Evolutionary conservation across 2,329 filamentous ascomycete species (phyloP).

Genomic region (Stagonosporopsis rhizophila): DNA sequence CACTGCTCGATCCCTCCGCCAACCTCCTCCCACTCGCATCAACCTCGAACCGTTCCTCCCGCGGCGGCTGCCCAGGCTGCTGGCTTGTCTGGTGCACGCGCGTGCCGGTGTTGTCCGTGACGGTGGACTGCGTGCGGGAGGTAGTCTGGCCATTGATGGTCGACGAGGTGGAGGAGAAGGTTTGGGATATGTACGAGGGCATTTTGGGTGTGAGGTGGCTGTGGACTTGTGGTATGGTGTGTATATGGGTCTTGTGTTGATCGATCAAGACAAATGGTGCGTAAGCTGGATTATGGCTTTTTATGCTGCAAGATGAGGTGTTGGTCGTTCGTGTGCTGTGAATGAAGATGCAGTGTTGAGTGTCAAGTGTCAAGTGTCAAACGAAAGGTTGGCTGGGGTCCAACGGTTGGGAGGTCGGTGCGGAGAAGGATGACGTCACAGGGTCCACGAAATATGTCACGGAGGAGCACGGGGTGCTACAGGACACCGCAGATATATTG

Average conservation of each 20-base stretch:
- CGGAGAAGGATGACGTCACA: constrained; percentile 15
- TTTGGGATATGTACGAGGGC: constrained; percentile 36
- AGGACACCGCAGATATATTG: no score
- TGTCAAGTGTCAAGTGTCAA: not conserved
- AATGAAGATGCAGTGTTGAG: not conserved
- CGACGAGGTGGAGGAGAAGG: constrained; percentile 32
- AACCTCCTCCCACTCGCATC: constrained; percentile 32
- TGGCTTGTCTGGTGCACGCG: constrained; percentile 35
- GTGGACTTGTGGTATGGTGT: not conserved
- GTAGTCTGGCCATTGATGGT: constrained; percentile 40
- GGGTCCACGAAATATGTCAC: not conserved
- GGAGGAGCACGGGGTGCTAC: no score
- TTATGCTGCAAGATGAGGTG: no score
- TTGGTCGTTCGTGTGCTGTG: not conserved
- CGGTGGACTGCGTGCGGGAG: constrained; percentile 33
- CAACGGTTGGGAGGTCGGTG: no score
- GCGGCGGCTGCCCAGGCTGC: constrained; percentile 34
- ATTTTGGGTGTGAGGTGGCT: not conserved
- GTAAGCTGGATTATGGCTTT: not conserved
- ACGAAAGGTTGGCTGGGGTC: no score
- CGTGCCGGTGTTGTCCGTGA: constrained; percentile 40
- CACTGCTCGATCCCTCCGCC: constrained; percentile 13
- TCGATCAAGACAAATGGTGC: not conserved
- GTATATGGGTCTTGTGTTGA: not conserved
- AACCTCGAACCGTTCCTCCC: constrained; percentile 36